Evolutionary conservation across 2,329 filamentous ascomycete species (phyloP).

Genomic region (Tolypocladium ovalisporum): DNA sequence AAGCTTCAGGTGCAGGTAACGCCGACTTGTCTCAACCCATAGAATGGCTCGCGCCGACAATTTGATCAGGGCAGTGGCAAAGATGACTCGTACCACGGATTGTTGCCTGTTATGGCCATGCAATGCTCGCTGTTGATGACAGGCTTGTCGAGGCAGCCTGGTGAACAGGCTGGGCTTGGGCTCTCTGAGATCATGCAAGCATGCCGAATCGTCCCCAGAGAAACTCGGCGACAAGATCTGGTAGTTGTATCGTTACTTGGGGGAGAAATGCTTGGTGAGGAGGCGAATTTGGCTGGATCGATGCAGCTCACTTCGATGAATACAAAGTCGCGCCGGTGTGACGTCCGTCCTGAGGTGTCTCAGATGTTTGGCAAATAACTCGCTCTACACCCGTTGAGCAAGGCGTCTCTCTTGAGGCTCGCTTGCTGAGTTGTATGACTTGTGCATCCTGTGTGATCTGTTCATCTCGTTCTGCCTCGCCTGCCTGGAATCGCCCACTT

Average conservation of each 20-base stretch:
- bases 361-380: neutral
- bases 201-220: neutral
- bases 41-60: neutral
- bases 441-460: neutral
- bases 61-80: neutral
- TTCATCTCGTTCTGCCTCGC: neutral
- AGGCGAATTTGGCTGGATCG: neutral
- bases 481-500: neutral
- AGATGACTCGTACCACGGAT: neutral
- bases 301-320: neutral
- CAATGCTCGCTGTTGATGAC: neutral
- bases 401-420: neutral
- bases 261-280: no score
- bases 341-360: constrained; percentile 1
- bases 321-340: neutral
- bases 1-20: neutral
- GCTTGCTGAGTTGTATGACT: neutral
- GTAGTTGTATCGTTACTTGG: no score
- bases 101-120: neutral
- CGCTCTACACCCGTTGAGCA: neutral
- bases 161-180: neutral
- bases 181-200: no score
- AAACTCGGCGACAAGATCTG: neutral
- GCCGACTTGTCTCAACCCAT: neutral
- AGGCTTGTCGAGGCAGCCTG: neutral